Base-by-base conservation (phyloP, 495 filamentous ascomycete genomes). In the Venustampulla echinocandica region DNA sequence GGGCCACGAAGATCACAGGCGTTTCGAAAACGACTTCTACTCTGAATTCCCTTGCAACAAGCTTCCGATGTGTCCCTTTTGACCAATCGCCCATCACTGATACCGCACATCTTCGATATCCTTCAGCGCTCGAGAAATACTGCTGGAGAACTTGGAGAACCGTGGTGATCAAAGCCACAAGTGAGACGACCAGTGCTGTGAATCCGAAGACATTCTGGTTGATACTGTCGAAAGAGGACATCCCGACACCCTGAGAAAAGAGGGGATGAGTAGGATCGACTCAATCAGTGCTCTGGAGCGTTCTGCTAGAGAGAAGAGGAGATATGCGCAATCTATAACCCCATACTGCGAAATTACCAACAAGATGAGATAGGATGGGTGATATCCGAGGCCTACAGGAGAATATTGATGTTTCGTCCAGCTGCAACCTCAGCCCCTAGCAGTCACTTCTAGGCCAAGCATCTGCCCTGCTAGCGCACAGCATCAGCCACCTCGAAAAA, bases 1-100 rank as follows among this genome's bases (percentile, higher is more conserved):
- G 54, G 18, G 63, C 69, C 14, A 71, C 63, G 30, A 75, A 71
- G 25, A 75, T 65, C 24, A 73, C 64, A 19, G 71, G 71, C 0
- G 69, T 61, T 43, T 73, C 63, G 55, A 70, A 74, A 14, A 63
- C 59, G 18, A 73, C 69, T 44, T 75, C 70, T 42, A 73, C 69
- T 11, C 71, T 63, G 7, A 75, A 59, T 57, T 75, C 70, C n/a
- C 37, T 11, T 43, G 42, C 20, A 46, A 46, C 2, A 35, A 72
- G 66, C 18, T 53, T 64, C 15, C 71, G 60, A 15, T 62, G 64
- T 18, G 68, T 69, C 11, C 53, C 61, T 18, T 53, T 49, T 15
- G 63, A 58, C 71, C 69, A 75, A 7, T 54, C 52, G 2, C 71
- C 70, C 59, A 68, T 70, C 14, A 73, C 70, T 0, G 49, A 52